A percentile compares a stretch with the other conserved stretches of the same genome.
These are phyloP conservation scores for Penicilliopsis zonata DNA, from an alignment of 495 filamentous ascomycete genomes.

Conservation along the genomic window DNA sequence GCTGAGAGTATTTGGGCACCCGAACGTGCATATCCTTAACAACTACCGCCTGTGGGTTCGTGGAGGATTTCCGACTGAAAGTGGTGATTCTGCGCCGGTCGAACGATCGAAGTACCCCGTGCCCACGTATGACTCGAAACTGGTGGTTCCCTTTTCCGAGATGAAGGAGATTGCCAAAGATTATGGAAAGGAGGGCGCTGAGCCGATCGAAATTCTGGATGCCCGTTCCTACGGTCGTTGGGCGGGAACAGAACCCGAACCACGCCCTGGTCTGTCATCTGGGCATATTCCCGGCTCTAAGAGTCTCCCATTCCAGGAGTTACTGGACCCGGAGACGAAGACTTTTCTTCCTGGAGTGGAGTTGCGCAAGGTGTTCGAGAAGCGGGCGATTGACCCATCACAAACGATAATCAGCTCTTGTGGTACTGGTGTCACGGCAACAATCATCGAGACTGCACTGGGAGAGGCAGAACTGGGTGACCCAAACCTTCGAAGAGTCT, in stretches of 20 bases:
- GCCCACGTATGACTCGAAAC: conserved; percentile 39
- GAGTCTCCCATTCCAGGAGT: conserved; percentile 64
- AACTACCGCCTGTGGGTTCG: conserved; percentile 89
- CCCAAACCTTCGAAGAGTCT: conserved; percentile 58
- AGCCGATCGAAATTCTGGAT: conserved; percentile 82
- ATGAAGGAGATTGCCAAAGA: conserved; percentile 66
- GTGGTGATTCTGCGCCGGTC: conserved; percentile 53
- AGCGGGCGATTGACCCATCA: conserved; percentile 63
- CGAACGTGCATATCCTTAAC: conserved; percentile 81
- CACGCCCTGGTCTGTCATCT: conserved; percentile 71
- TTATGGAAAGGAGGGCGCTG: conserved; percentile 62
- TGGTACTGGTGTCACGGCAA: conserved; percentile 93
- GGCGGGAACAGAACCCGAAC: conserved; percentile 75
- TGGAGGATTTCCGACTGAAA: conserved; percentile 67
- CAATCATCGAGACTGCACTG: conserved; percentile 79
- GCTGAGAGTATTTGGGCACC: conserved; percentile 77
- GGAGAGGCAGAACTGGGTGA: conserved; percentile 63
- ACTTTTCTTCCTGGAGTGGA: conserved; percentile 60
- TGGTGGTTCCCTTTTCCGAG: conserved; percentile 63
- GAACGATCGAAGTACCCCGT: conserved; percentile 42
- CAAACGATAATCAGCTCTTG: conserved; percentile 83
- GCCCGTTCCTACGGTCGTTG: conserved; percentile 72
- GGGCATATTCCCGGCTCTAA: conserved; percentile 88
- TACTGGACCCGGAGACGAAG: conserved; percentile 75
- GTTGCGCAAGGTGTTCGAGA: conserved; percentile 63